Evolutionary conservation across 148 eudicot species (phyloP).

Genomic region (Heliamphora exappendiculata): DNA sequence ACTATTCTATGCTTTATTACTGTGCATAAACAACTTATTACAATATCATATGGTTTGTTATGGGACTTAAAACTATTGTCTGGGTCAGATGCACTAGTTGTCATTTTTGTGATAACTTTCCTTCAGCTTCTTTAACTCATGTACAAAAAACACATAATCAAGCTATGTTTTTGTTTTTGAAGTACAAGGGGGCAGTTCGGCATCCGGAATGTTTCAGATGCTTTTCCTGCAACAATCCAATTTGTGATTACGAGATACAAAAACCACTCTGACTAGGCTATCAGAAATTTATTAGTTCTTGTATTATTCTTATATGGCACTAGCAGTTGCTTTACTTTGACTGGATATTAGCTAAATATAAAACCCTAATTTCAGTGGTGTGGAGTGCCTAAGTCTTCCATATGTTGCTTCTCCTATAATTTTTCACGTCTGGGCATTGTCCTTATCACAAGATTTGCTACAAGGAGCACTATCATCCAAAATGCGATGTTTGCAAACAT

Average conservation of each 20-base stretch:
- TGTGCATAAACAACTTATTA: not conserved
- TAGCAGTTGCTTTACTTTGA: not conserved
- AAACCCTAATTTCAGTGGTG: not conserved
- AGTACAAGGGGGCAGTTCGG: constrained; percentile 80
- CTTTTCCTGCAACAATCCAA: constrained; percentile 61
- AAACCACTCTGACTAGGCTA: not conserved
- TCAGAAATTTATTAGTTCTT: constrained; percentile 1
- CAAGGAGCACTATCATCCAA: constrained; percentile 80
- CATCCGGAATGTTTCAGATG: constrained; percentile 87
- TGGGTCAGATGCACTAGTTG: not conserved
- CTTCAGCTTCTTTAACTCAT: no score
- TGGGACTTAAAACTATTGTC: not conserved
- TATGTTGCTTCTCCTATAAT: constrained; percentile 28
- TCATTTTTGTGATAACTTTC: not conserved
- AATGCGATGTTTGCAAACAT: constrained; percentile 73
- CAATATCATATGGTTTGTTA: not conserved
- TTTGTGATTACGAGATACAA: constrained; percentile 65
- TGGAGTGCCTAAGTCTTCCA: constrained; percentile 3
- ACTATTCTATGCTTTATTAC: no score
- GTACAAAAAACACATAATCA: no score
- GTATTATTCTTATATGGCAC: not conserved
- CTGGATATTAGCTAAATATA: not conserved
- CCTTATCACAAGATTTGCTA: constrained; percentile 80
- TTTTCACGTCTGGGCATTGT: constrained; percentile 62
- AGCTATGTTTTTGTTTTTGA: constrained; percentile 25